Evolutionary conservation across 2,329 filamentous ascomycete species (phyloP), one percentile per base, ranked within the genome.

Genomic region (Nemania sp.): DNA sequence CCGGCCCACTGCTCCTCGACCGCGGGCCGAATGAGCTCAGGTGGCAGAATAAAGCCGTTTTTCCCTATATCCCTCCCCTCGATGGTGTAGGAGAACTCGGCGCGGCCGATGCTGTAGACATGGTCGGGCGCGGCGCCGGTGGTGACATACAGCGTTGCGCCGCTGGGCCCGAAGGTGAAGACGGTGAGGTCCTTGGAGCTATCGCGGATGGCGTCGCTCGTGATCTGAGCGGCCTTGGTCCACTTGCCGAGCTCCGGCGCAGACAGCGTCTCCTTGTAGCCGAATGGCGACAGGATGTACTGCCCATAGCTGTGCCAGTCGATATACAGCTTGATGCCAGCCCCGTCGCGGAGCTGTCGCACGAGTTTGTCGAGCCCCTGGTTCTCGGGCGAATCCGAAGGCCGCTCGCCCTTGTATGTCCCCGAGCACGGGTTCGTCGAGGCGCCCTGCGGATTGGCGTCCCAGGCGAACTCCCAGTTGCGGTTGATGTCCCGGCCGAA

Each of bases 221-320:
- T 70, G 35, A 78, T 73, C 18, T 69, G 56, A 0, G 66, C 65
- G 9, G 65, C 66, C 39, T 69, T 63, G 6, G 77, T 71, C 67
- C 81, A 79, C 32, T 77, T 74, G 7, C 76, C 73, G 29, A 78
- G 73, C 59, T 81, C 77, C 39, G 77, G 73, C 18, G 80, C 70
- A 17, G 74, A 72, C 13, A 73, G 74, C 39, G 59, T 59, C 50
- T 62, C 59, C 46, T 62, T 62, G 74, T 84, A 86, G 35, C 83
- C 83, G 71, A 82, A 86, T 20, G 79, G 81, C 35, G 80, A 79
- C 46, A 84, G 77, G 57, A 85, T 79, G 62, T 80, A 77, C 65
- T 86, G 83, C 6, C 77, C 78, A 73, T 86, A 87, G 25, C 81
- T 80, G 72, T 87, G 84, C 71, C 82, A 82, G 70, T 87, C 84